Base-by-base conservation (phyloP, 192 early-diverging fungal genomes). In the Backusella parvicylindrica region DNA sequence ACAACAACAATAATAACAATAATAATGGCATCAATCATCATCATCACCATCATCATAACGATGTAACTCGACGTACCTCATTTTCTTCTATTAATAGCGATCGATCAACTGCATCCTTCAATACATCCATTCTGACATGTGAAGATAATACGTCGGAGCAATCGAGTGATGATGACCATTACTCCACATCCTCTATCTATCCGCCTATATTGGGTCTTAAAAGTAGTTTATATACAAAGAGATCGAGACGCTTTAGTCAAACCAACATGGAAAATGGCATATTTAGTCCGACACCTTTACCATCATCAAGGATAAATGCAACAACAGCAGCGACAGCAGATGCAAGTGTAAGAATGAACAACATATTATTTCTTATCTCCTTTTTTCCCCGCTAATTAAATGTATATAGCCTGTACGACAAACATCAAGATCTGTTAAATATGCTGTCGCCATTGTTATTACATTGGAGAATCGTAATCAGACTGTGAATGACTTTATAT, bases 251-350 rank as follows among this genome's bases (percentile, higher is more conserved):
- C n/a, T 84, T 82, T 23, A 88, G 85, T 72, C 84, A 86, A 41
- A 88, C 87, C 6, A 86, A 84, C 68, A 81, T 88, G 81, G 87
- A 88, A 69, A 85, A 86, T 41, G 87, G 87, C 9, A 84, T 77
- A 0, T 88, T 88, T 64, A 84, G 86, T 43, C 85, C 85, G 40
- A 88, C 83, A 16, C 87, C 85, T 18, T 69, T 86, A 23, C 85
- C 87, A 31, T 81, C 77, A 23, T 70, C 84, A 8, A 77, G 82
- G 30, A 75, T 81, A 49, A 63, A 23, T 33, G 32, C 67, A 38
- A 6, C 36, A 18, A 8, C 85, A 60, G 86, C 83, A 16, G 73
- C 79, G 21, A 56, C 23, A 23, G 43, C 68, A 40, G 31, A 35
- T 12, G 31, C 56, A 21, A 68, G 64, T n/a, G 50, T 38, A 49